Percentiles rank a stretch among this genome's conserved stretches.
phyloP scores from a whole-genome alignment of 2,329 filamentous ascomycete genomes.

The Juglanconis oblonga region DNA sequence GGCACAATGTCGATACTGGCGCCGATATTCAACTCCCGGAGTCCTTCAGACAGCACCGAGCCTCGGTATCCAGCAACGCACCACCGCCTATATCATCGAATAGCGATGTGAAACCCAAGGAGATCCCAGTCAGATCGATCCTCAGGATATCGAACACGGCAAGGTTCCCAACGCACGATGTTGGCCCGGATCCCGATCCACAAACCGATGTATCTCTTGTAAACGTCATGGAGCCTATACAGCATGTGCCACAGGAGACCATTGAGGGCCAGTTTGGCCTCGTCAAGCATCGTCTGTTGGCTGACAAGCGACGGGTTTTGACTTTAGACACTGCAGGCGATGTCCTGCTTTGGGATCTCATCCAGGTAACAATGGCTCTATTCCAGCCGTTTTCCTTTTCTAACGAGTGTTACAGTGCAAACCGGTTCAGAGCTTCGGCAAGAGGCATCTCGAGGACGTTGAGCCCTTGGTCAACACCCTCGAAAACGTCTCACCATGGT shows the following conservation, averaged over 20 bases:
- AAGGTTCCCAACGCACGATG: slow-evolving; percentile 62
- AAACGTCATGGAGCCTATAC: slow-evolving; percentile 58
- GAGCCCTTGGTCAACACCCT: slow-evolving; percentile 80
- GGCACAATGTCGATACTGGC: slow-evolving; percentile 80
- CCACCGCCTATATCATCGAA: slow-evolving; percentile 33
- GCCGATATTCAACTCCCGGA: slow-evolving; percentile 66
- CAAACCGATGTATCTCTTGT: slow-evolving; percentile 22
- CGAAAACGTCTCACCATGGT: slow-evolving; percentile 93
- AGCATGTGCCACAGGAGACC: slow-evolving; percentile 69
- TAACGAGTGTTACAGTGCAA: slow-evolving; percentile 58
- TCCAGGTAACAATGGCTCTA: slow-evolving; percentile 58
- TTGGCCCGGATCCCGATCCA: slow-evolving; percentile 52
- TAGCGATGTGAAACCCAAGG: slow-evolving; percentile 45
- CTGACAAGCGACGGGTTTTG: slow-evolving; percentile 83
- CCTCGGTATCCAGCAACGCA: slow-evolving; percentile 39
- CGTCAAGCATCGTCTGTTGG: slow-evolving; percentile 88
- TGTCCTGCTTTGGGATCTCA: slow-evolving; percentile 89
- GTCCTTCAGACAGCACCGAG: slow-evolving; percentile 46
- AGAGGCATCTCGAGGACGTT: slow-evolving; percentile 90
- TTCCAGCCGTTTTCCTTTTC: slow-evolving; percentile 4
- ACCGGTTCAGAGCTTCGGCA: slow-evolving; percentile 88
- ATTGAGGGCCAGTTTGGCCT: slow-evolving; percentile 95
- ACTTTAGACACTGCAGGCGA: slow-evolving; percentile 95
- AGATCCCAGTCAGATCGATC: slow-evolving; percentile 75
- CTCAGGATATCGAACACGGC: slow-evolving; percentile 83